Evolutionary conservation across 352 stramenopile species (phyloP).

Genomic region (Globisporangium paddicum): DNA sequence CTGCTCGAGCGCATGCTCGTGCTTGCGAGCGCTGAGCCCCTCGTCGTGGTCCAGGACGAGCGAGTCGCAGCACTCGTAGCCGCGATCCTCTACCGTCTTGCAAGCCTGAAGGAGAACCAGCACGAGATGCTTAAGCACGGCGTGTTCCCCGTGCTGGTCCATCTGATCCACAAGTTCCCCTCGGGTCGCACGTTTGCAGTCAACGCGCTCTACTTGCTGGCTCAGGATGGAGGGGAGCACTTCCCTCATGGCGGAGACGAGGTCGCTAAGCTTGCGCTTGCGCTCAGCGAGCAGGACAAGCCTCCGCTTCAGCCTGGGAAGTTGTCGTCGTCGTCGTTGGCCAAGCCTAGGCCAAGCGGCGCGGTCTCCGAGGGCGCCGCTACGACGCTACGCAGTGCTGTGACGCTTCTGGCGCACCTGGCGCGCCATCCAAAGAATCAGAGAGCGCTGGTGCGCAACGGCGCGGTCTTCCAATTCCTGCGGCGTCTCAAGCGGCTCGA

Average conservation of each 20-base stretch:
- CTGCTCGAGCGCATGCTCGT: conserved; percentile 38
- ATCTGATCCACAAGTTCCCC: conserved; percentile 40
- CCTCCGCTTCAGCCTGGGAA: background rate
- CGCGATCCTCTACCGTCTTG: conserved; percentile 52
- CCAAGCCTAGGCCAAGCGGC: background rate
- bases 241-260: conserved; percentile 69
- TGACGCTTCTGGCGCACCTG: conserved; percentile 61
- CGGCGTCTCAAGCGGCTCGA: conserved; percentile 38
- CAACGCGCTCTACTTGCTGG: conserved; percentile 54
- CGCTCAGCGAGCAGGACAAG: conserved; percentile 30
- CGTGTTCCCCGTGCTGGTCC: conserved; percentile 44
- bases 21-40: conserved; percentile 16
- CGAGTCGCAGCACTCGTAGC: conserved; percentile 44
- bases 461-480: conserved; percentile 55
- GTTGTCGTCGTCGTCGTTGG: background rate
- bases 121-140: conserved; percentile 31
- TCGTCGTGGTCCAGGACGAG: conserved; percentile 13
- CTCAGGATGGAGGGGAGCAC: conserved; percentile 27
- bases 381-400: conserved; percentile 29
- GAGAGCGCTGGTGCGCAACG: conserved; percentile 40
- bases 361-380: background rate
- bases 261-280: conserved; percentile 36
- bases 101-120: conserved; percentile 16
- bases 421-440: conserved; percentile 55
- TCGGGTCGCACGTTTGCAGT: conserved; percentile 37